Percentiles rank a stretch among this genome's conserved stretches.
Evolutionary conservation across 495 filamentous ascomycete genomes (phyloP).

Genomic region (Lophiotrema nucula): DNA sequence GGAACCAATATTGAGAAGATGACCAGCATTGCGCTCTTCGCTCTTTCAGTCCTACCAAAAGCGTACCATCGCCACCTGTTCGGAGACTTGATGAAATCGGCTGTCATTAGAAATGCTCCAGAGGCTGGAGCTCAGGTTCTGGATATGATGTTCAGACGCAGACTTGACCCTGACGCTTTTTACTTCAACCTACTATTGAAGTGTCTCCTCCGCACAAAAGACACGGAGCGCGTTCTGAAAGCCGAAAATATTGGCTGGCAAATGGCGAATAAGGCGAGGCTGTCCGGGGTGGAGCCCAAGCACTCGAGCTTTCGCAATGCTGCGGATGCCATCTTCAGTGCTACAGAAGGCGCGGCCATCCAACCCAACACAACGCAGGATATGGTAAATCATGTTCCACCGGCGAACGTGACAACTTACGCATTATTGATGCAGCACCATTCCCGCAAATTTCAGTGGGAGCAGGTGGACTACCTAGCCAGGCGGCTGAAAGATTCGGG

Average conservation of each 20-base stretch:
- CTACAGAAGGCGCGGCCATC: not conserved
- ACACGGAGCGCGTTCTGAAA: constrained; percentile 6
- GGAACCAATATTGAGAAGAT: constrained; percentile 19
- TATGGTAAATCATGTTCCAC: constrained; percentile 5
- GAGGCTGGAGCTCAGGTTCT: constrained; percentile 21
- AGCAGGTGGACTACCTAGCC: constrained; percentile 27
- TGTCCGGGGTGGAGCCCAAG: not conserved
- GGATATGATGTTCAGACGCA: constrained; percentile 31
- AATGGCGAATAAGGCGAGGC: constrained; percentile 22
- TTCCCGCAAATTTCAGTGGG: constrained; percentile 15
- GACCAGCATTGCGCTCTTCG: constrained; percentile 20
- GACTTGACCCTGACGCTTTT: constrained; percentile 16
- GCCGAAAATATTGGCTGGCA: constrained; percentile 29
- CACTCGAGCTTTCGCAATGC: not conserved
- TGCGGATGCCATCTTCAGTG: not conserved
- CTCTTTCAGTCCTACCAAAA: constrained; percentile 15
- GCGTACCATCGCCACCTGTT: constrained; percentile 23
- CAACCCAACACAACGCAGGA: not conserved
- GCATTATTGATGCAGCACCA: constrained; percentile 29
- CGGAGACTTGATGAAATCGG: constrained; percentile 22
- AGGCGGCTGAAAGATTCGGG: constrained; percentile 2
- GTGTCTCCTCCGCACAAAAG: constrained; percentile 15
- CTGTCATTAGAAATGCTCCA: constrained; percentile 7
- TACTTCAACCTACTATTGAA: constrained; percentile 31
- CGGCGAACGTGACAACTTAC: constrained; percentile 24